Evolutionary conservation across 2,329 filamentous ascomycete genomes (phyloP), one percentile per base, ranked within the genome.

Genomic region (Colletotrichum tropicale): DNA sequence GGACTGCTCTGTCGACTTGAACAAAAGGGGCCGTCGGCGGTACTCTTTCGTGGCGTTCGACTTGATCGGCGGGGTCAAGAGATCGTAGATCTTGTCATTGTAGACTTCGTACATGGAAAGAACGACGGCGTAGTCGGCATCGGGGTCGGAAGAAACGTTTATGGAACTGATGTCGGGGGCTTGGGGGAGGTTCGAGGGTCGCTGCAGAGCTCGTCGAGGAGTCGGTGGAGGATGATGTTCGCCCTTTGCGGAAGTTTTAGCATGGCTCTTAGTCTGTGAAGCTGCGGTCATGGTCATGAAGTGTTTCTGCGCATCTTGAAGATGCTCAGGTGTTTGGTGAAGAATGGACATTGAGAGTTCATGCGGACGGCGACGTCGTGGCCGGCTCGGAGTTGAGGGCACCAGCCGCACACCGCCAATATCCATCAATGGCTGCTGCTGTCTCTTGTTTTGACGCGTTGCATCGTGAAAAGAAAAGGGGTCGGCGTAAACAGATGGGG

Each of bases 71-170:
- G 91, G 91, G 0, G 94, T 94, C 2, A 99, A 88, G 0, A 99
- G 91, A 81, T 99, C 97, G 83, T 98, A 98, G 78, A 99, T 98
- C 43, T 96, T 93, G 85, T 99, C 96, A 82, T 99, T 99, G 87
- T 99, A 98, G 2, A 99, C 96, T 84, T 99, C 97, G 84, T 98
- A 98, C 96, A 99, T 99, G 70, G 96, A 98, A 26, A 99, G 90
- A 13, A 99, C 88, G 70, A 99, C 92, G 6, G 94, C 94, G 80
- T 98, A 98, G 79, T 98, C 95, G 70, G 93, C 91, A 24, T 90
- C 90, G 1, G 89, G 88, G 77, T 96, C 94, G 64, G 92, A 88
- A 0, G 91, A 89, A 1, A 98, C 88, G 6, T 89, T 87, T 58
- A 98, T 87, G 67, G 93, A 89, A 83, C 92, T 92, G 68, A 98